Evolutionary conservation across 352 stramenopile genomes (phyloP).

Genomic region (Phytophthora lateralis): DNA sequence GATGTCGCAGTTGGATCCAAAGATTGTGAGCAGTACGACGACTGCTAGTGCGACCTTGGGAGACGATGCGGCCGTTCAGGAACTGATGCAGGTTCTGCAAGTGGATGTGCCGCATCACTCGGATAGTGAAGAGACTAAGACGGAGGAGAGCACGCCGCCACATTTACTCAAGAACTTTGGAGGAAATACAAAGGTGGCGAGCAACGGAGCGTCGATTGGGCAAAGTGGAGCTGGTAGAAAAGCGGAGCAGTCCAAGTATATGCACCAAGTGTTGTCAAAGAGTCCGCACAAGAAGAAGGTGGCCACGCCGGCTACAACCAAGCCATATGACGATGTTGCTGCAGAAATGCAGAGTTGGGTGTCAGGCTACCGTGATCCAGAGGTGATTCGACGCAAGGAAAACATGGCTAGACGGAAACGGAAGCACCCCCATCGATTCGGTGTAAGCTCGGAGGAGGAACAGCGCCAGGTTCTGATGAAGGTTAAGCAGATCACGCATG

Average conservation of each 20-base stretch:
- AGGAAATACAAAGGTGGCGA: neutral
- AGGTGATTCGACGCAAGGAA: slow-evolving; percentile 65
- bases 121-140: slow-evolving; percentile 51
- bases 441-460: slow-evolving; percentile 49
- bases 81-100: slow-evolving; percentile 57
- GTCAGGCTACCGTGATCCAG: slow-evolving; percentile 52
- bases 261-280: slow-evolving; percentile 33
- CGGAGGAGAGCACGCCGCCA: slow-evolving; percentile 54
- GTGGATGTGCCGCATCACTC: slow-evolving; percentile 42
- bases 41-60: slow-evolving; percentile 30
- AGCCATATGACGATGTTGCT: slow-evolving; percentile 34
- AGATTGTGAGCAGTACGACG: neutral
- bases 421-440: slow-evolving; percentile 41
- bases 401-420: slow-evolving; percentile 49
- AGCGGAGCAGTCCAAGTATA: slow-evolving; percentile 17
- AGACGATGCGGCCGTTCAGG: slow-evolving; percentile 47
- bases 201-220: neutral
- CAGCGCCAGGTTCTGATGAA: slow-evolving; percentile 34
- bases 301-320: slow-evolving; percentile 3
- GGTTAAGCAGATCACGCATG: slow-evolving; percentile 48
- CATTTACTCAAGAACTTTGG: slow-evolving; percentile 31
- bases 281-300: slow-evolving; percentile 30
- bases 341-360: slow-evolving; percentile 70
- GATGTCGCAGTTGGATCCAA: slow-evolving; percentile 30
- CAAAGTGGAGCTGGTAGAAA: slow-evolving; percentile 3